Evolutionary conservation across 2,329 filamentous ascomycete species (phyloP).

Genomic region (Penicillium sp.): DNA sequence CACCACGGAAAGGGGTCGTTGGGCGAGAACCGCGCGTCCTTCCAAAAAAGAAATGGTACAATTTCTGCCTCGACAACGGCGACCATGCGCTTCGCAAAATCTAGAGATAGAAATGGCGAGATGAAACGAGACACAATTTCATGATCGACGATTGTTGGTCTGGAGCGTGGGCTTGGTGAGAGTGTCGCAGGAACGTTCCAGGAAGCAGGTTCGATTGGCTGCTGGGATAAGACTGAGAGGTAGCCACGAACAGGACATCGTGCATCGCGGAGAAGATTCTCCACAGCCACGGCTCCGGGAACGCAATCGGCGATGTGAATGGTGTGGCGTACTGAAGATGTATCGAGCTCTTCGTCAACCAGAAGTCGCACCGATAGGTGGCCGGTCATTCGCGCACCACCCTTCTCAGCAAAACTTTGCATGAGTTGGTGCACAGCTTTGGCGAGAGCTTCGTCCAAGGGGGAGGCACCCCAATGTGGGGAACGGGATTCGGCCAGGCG

Average conservation of each 20-base stretch:
- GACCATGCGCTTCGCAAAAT: not conserved
- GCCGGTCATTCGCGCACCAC: constrained; percentile 60
- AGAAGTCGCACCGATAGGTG: constrained; percentile 74
- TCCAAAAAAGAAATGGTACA: constrained; percentile 51
- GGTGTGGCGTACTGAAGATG: constrained; percentile 33
- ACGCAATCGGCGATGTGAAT: constrained; percentile 36
- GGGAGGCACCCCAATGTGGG: constrained; percentile 66
- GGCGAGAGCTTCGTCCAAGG: constrained; percentile 55
- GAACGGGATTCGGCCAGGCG: constrained; percentile 64
- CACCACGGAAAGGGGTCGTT: constrained; percentile 61
- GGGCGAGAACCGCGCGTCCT: constrained; percentile 55
- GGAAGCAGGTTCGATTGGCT: constrained; percentile 8
- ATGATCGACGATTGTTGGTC: not conserved
- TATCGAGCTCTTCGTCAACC: constrained; percentile 50
- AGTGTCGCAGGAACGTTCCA: constrained; percentile 10
- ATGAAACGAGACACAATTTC: constrained; percentile 1
- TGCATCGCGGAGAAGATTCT: constrained; percentile 33
- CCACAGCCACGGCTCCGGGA: constrained; percentile 28
- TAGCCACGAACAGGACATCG: constrained; percentile 28
- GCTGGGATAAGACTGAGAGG: constrained; percentile 23
- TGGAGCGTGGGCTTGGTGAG: constrained; percentile 4
- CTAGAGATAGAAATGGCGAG: not conserved
- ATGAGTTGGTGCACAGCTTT: constrained; percentile 67
- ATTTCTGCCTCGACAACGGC: constrained; percentile 8
- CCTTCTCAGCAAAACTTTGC: constrained; percentile 53